These are phyloP conservation scores for Neurospora crassa DNA, from an alignment of 2,329 filamentous ascomycete species.

Conservation along the genomic window DNA sequence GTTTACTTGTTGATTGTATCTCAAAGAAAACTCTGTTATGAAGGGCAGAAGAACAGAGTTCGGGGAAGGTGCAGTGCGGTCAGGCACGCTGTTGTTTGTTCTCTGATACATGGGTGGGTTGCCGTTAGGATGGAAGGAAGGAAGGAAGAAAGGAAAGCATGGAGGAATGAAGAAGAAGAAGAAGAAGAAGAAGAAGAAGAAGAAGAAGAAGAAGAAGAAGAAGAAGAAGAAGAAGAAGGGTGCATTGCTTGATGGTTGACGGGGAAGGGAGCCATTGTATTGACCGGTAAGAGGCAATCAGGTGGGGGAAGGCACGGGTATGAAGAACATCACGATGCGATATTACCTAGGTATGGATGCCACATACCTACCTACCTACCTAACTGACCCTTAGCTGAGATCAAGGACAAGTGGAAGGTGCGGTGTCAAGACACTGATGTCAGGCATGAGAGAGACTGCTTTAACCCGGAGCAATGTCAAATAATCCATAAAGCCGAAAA, in stretches of 20 bases:
- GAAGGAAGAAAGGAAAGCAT: not conserved
- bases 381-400: too few relatives aligned
- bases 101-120: not conserved
- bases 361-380: too few relatives aligned
- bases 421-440: not conserved
- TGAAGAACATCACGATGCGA: not conserved
- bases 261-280: not conserved
- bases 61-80: not conserved
- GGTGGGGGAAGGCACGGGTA: not conserved
- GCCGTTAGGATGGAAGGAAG: not conserved
- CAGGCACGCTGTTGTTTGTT: not conserved
- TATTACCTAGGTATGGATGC: not conserved
- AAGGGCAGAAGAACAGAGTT: not conserved
- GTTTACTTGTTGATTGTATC: not conserved
- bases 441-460: not conserved
- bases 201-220: too few relatives aligned
- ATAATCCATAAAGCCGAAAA: not conserved
- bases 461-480: not conserved
- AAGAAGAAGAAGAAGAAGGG: too few relatives aligned
- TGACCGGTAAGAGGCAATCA: not conserved
- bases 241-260: not conserved
- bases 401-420: not conserved
- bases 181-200: too few relatives aligned
- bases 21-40: not conserved
- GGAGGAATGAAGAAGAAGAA: too few relatives aligned